A percentile compares a stretch with the other conserved stretches of the same genome.
These are phyloP conservation scores for Pseudomassariella vexata DNA, from an alignment of 2,329 filamentous ascomycete species.

Conservation along the genomic window DNA sequence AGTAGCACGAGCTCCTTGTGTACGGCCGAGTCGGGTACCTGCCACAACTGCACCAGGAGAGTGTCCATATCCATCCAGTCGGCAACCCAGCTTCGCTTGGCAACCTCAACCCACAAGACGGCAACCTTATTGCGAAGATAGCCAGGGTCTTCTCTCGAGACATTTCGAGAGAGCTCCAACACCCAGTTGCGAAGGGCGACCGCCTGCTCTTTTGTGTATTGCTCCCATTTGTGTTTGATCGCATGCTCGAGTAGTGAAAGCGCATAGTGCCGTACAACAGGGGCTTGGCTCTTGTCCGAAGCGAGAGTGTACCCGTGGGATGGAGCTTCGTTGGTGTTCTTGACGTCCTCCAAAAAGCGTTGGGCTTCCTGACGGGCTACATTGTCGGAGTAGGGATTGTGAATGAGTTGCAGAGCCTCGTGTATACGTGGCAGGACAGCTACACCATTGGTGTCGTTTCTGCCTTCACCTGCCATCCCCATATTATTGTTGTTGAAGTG, in stretches of 20 bases:
- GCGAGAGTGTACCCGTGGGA: conserved; percentile 81
- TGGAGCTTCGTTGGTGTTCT: conserved; percentile 76
- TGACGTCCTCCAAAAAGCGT: conserved; percentile 78
- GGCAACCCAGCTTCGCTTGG: conserved; percentile 86
- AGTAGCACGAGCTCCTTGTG: conserved; percentile 83
- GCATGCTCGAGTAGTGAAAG: conserved; percentile 87
- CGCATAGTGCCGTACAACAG: conserved; percentile 87
- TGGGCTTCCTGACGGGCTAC: conserved; percentile 77
- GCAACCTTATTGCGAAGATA: conserved; percentile 92
- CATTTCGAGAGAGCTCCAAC: conserved; percentile 56
- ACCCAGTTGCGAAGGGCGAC: conserved; percentile 69
- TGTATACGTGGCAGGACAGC: conserved; percentile 63
- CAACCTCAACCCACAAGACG: conserved; percentile 89
- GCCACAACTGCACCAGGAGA: conserved; percentile 78
- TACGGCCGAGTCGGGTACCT: conserved; percentile 53
- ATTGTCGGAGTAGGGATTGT: conserved; percentile 76
- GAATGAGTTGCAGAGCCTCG: conserved; percentile 80
- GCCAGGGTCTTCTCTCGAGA: conserved; percentile 66
- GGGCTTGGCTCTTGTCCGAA: conserved; percentile 65
- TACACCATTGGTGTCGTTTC: conserved; percentile 31
- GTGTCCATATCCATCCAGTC: conserved; percentile 96
- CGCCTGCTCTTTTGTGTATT: conserved; percentile 64
- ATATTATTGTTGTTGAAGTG: conserved; percentile 21
- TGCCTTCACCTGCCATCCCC: conserved; percentile 27
- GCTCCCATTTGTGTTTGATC: conserved; percentile 77